phyloP scores from a whole-genome alignment of 192 early-diverging fungal species.

The Umbelopsis isabellina region DNA sequence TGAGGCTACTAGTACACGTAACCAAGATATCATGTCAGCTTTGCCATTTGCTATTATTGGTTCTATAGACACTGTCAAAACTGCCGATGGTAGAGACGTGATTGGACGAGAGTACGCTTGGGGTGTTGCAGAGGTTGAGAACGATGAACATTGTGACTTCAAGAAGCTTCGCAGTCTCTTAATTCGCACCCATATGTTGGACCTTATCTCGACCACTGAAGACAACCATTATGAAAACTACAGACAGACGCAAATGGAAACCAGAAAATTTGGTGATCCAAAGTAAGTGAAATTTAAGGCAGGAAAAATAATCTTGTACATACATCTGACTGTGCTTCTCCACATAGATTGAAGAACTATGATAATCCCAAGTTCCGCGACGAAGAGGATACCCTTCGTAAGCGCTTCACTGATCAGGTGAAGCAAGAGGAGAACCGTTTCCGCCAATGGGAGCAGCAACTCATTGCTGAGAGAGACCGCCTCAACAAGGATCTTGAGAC shows the following conservation, averaged over 20 bases:
- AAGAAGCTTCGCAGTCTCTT: slow-evolving; percentile 89
- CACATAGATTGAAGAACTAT: slow-evolving; percentile 64
- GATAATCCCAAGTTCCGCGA: slow-evolving; percentile 97
- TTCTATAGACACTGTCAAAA: slow-evolving; percentile 80
- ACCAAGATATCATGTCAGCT: slow-evolving; percentile 83
- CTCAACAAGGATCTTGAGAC: slow-evolving; percentile 98
- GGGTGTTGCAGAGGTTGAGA: slow-evolving; percentile 97
- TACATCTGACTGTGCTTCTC: not conserved
- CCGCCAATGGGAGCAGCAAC: slow-evolving; percentile 97
- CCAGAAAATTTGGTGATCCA: slow-evolving; percentile 86
- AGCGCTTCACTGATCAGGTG: slow-evolving; percentile 98
- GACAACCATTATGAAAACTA: slow-evolving; percentile 96
- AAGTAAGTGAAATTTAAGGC: slow-evolving; percentile 50
- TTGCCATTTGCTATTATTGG: slow-evolving; percentile 97
- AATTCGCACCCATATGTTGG: slow-evolving; percentile 93
- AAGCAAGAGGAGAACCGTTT: slow-evolving; percentile 96
- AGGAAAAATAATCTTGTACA: not conserved
- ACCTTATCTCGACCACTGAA: slow-evolving; percentile 92
- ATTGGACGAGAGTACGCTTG: slow-evolving; percentile 90
- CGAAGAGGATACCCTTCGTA: slow-evolving; percentile 94
- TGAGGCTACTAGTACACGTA: slow-evolving; percentile 74
- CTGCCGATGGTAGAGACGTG: slow-evolving; percentile 86
- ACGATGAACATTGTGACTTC: slow-evolving; percentile 95
- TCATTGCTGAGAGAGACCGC: slow-evolving; percentile 97
- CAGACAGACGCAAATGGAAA: slow-evolving; percentile 84